Evolutionary conservation across 345 rosid genomes (phyloP).

Genomic region (Euphorbia pulcherrima): DNA sequence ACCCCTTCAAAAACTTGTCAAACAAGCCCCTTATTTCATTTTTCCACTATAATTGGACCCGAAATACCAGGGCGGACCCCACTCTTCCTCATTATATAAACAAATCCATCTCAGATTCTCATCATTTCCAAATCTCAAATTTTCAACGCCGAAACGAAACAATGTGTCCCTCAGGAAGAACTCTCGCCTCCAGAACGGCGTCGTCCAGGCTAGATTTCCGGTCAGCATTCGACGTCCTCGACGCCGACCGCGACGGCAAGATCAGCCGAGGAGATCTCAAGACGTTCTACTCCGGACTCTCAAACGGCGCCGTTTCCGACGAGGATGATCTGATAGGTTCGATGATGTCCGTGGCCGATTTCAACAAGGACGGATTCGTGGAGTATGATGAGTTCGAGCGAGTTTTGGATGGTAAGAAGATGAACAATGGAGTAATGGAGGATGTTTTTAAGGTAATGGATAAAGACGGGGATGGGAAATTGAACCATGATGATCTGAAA

Average conservation of each 20-base stretch:
- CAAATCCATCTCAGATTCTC: neutral
- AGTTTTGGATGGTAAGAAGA: conserved; percentile 12
- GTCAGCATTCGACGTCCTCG: conserved; percentile 75
- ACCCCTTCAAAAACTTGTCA: neutral
- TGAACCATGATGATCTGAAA: conserved; percentile 62
- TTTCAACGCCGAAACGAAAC: neutral
- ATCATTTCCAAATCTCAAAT: too few species aligned
- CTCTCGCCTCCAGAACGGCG: neutral
- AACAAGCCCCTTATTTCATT: neutral
- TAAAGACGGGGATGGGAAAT: conserved; percentile 73
- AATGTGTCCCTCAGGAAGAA: conserved; percentile 30
- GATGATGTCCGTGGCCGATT: conserved; percentile 79
- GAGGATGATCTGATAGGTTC: conserved; percentile 48
- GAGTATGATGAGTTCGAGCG: conserved; percentile 80
- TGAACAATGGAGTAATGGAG: conserved; percentile 15
- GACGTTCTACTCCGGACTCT: conserved; percentile 47
- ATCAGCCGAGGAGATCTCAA: conserved; percentile 72
- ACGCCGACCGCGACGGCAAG: conserved; percentile 83
- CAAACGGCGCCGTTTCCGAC: conserved; percentile 8
- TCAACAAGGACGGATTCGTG: conserved; percentile 71
- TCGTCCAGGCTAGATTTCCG: conserved; percentile 31
- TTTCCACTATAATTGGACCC: neutral
- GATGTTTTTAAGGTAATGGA: conserved; percentile 80
- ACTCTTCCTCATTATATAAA: neutral
- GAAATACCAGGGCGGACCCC: neutral